Percentiles rank a stretch among this genome's conserved stretches.
Evolutionary conservation across 768 basidiomycete species (phyloP).

Genomic region (Calocera cornea): DNA sequence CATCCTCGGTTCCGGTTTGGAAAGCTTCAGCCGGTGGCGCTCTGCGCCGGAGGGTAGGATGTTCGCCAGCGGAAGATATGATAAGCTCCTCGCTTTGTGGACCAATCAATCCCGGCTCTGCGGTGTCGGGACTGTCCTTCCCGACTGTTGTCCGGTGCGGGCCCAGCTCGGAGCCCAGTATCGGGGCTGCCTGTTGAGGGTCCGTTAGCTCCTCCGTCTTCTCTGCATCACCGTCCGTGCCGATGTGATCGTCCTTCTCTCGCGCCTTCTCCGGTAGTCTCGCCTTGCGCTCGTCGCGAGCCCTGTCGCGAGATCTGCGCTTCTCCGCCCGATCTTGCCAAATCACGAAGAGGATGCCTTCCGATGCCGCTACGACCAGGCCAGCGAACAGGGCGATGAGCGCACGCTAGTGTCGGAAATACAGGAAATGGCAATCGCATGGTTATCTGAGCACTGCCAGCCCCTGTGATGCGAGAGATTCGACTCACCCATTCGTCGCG

Average conservation of each 20-base stretch:
- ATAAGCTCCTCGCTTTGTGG: not conserved
- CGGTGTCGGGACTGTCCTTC: not conserved
- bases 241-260: not conserved
- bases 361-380: constrained; percentile 54
- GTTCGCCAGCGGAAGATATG: not conserved
- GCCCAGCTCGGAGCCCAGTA: not conserved
- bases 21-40: not conserved
- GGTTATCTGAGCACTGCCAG: constrained; percentile 7
- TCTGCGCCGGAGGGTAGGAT: constrained; percentile 1
- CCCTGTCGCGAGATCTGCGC: not conserved
- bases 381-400: constrained; percentile 49
- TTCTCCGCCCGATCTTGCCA: constrained; percentile 41
- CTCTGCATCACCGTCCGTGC: not conserved
- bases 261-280: not conserved
- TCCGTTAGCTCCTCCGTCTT: not conserved
- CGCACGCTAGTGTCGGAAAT: constrained; percentile 28
- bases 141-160: not conserved
- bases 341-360: constrained; percentile 56
- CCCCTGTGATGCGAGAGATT: not conserved
- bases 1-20: not conserved
- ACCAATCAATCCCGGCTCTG: not conserved
- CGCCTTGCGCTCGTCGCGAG: not conserved
- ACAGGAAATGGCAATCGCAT: not conserved
- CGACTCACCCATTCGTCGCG: constrained; percentile 59
- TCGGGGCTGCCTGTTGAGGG: not conserved